Base-by-base conservation (phyloP, 2,329 filamentous ascomycete species). In the Blumeria hordei region DNA sequence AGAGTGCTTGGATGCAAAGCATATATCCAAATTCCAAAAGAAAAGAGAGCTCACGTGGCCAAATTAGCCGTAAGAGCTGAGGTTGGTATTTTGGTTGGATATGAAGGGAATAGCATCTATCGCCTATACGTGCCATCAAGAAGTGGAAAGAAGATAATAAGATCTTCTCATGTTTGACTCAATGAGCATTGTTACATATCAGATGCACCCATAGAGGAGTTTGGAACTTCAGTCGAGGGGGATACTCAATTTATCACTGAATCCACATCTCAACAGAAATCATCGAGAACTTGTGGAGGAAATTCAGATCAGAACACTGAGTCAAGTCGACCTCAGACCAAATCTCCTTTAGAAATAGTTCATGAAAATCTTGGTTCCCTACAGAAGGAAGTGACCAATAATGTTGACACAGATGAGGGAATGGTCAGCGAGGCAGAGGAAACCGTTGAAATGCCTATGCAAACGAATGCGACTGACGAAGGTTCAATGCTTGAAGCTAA, bases 1-100 rank as follows among this genome's bases (percentile, higher is more conserved):
- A 44, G n/a, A 41, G 52, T 54, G 35, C 53, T 54, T 44, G 53
- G 37, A 12, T 54, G 39, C 28, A 47, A 54, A n/a, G 32, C 18
- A 21, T 54, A 44, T 36, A 8, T 54, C 18, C 39, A 54, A 18
- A 54, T 45, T 32, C 37, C 53, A 32, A 36, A 43, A 32, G 53
- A 54, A 54, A 54, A 54, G 14, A 47, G 53, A 54, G 39, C 34
- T 37, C 21, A 44, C 12, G 16, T 37, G 6, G 18, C 28, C 7
- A 54, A 54, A 47, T 21, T 54, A 47, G 21, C 28, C 14, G 12
- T 33, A 33, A 21, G 53, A 45, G 53, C 53, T 18, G 39, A 54
- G 21, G 32, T 16, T 45, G 39, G 53, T 33, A 21, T 54, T 18
- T 18, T 54, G 16, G 53, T 54, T 14, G 39, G 53, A 54, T 54